phyloP scores from a whole-genome alignment of 805 yeast species.

The Wickerhamomyces queroliae region DNA sequence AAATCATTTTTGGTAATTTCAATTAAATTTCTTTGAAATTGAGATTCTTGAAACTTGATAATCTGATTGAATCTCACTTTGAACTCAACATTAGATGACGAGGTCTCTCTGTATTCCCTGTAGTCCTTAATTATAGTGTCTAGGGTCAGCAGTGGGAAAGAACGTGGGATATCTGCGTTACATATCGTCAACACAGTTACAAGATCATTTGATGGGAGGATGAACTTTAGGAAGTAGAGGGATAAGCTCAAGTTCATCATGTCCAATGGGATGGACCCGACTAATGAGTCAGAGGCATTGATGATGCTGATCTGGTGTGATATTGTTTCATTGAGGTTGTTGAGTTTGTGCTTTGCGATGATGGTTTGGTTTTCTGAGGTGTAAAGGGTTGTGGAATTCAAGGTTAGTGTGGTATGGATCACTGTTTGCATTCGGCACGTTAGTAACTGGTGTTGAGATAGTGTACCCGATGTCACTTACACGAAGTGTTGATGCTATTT shows the following conservation, averaged over 20 bases:
- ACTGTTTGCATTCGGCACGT: conserved; percentile 12
- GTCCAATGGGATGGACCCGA: conserved; percentile 20
- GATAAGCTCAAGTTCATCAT: conserved; percentile 7
- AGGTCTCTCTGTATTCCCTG: conserved; percentile 27
- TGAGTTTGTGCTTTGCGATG: conserved; percentile 32
- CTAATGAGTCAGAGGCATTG: conserved; percentile 35
- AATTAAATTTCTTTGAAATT: conserved; percentile 24
- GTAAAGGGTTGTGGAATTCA: conserved; percentile 54
- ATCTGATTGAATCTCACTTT: conserved; percentile 52
- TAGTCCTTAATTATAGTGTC: conserved; percentile 39
- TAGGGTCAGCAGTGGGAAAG: conserved; percentile 14
- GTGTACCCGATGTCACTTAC: conserved; percentile 3
- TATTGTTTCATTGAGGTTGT: conserved; percentile 45
- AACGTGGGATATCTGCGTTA: conserved; percentile 11
- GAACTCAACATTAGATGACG: conserved; percentile 35
- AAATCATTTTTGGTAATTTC: conserved; percentile 43
- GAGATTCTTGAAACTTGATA: conserved; percentile 46
- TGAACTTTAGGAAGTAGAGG: conserved; percentile 15
- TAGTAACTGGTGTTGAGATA: no score
- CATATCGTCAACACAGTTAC: conserved; percentile 18
- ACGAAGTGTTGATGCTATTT: conserved; percentile 4
- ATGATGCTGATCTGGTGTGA: conserved; percentile 50
- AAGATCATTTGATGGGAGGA: conserved; percentile 17
- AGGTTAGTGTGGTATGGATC: conserved; percentile 41
- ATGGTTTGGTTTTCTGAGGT: conserved; percentile 47